Evolutionary conservation across 2,329 filamentous ascomycete species (phyloP).

Genomic region (Aspergillus pseudonomiae): DNA sequence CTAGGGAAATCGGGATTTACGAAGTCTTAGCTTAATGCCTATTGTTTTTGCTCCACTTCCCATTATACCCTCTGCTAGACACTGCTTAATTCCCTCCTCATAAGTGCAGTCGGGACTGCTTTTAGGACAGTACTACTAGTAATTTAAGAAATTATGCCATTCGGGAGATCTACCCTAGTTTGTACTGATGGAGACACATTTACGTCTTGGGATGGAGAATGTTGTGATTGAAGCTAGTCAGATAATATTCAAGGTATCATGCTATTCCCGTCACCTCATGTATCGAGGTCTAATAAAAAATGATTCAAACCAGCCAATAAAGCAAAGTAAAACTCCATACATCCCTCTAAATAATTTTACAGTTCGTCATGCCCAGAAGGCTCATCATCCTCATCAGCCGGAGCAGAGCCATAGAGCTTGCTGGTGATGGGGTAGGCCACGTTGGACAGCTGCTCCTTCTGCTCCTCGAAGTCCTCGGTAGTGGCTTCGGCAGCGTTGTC

Average conservation of each 20-base stretch:
- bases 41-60: too few relatives aligned
- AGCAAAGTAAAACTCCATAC: slow-evolving; percentile 38
- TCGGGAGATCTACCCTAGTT: too few relatives aligned
- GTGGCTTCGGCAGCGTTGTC: slow-evolving; percentile 85
- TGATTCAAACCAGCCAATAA: slow-evolving; percentile 18
- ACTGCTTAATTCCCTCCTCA: too few relatives aligned
- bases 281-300: slow-evolving; percentile 13
- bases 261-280: slow-evolving; percentile 15
- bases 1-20: neutral
- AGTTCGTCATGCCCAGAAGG: slow-evolving; percentile 74
- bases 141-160: too few relatives aligned
- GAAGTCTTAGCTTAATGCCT: neutral
- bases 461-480: slow-evolving; percentile 97
- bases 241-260: slow-evolving; percentile 21
- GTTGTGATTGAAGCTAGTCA: neutral
- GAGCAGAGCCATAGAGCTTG: slow-evolving; percentile 82
- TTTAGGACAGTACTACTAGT: too few relatives aligned
- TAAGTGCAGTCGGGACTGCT: too few relatives aligned
- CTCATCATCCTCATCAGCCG: slow-evolving; percentile 71
- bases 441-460: slow-evolving; percentile 97
- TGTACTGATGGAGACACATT: neutral
- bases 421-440: slow-evolving; percentile 98
- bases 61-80: too few relatives aligned
- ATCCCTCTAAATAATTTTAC: slow-evolving; percentile 57
- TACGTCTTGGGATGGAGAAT: neutral